A percentile compares a stretch with the other conserved stretches of the same genome.
Conservation (phyloP, 2,329 filamentous ascomycete species). For the Trichoderma sp. region DNA sequence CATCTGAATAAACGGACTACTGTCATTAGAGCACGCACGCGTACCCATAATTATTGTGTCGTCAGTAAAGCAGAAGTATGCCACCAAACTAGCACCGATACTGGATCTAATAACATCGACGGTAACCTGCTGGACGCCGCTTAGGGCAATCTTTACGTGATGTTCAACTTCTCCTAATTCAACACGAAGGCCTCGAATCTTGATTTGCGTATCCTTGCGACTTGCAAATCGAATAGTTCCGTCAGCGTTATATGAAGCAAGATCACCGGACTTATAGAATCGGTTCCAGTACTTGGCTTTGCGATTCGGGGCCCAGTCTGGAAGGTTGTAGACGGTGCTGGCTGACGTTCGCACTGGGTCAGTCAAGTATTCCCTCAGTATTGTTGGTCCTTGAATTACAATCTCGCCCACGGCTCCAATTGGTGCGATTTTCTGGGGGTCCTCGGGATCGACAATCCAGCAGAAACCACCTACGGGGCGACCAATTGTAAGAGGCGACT, state of each 20-base stretch:
- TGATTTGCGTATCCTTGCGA: constrained; percentile 13
- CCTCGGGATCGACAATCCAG: constrained; percentile 15
- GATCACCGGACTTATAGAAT: constrained; percentile 17
- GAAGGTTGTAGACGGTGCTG: neutral
- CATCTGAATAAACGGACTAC: constrained; percentile 17
- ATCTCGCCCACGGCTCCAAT: constrained; percentile 17
- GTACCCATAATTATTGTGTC: constrained; percentile 1
- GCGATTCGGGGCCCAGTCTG: constrained; percentile 14
- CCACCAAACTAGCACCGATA: neutral
- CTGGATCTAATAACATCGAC: constrained; percentile 8
- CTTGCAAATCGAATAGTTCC: constrained; percentile 15
- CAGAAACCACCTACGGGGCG: constrained; percentile 13
- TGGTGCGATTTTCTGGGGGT: constrained; percentile 11
- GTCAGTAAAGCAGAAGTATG: constrained; percentile 17
- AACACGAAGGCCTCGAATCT: constrained; percentile 15
- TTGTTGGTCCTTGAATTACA: constrained; percentile 18
- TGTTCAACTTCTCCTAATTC: constrained; percentile 20
- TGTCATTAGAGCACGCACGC: neutral
- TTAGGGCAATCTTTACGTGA: neutral
- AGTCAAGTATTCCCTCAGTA: constrained; percentile 17
- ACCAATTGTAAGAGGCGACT: constrained; percentile 18
- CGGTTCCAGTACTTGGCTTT: neutral
- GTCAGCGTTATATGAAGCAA: constrained; percentile 13
- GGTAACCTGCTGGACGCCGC: constrained; percentile 1
- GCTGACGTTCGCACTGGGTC: constrained; percentile 5